Base-by-base conservation (phyloP, 306 rosid species). In the Mimosa bimucronata region DNA sequence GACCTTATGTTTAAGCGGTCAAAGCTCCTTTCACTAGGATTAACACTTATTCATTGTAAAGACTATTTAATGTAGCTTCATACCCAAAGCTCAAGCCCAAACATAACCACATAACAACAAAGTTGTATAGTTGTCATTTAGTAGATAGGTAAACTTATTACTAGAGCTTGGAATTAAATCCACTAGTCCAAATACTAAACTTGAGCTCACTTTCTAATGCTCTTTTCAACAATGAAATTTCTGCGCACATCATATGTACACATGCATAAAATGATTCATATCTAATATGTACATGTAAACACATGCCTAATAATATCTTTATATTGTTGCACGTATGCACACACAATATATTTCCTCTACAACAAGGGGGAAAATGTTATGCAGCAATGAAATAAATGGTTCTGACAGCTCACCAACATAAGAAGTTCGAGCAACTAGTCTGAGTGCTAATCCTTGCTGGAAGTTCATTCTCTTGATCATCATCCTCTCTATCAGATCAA, bases 391-490 rank as follows among this genome's bases (percentile, higher is more conserved):
- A 4, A 60, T 60, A 26, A 76, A 75, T 40, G 58, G 73, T 76
- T 80, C 76, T 58, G 70, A 26, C 31, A 77, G 57, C 92, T 80
- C 41, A 92, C 97, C 97, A 60, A 94, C 95, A 40, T 86, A 92
- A 83, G 90, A 37, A 31, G 98, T 79, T 84, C 98, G 86, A 80
- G 97, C 87, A 50, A 92, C 84, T 44, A 94, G 79, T 88, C 95
- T 91, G 28, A 92, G 97, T 12, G 72, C 74, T 71, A 94, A 3
- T 82, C 98, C 98, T 16, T 88, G 87, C 30, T 83, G 89, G 76
- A 92, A 87, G 79, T 90, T 88, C 2, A 88, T 42, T 77, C 28
- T 90, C 68, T 80, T 91, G 66, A 67, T 73, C 90, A 90, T 87
- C 90, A 75, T 81, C 77, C 84, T 87, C 88, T 94, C 98, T 41